Evolutionary conservation across 768 basidiomycete genomes (phyloP).

Genomic region (Serendipita sp.): DNA sequence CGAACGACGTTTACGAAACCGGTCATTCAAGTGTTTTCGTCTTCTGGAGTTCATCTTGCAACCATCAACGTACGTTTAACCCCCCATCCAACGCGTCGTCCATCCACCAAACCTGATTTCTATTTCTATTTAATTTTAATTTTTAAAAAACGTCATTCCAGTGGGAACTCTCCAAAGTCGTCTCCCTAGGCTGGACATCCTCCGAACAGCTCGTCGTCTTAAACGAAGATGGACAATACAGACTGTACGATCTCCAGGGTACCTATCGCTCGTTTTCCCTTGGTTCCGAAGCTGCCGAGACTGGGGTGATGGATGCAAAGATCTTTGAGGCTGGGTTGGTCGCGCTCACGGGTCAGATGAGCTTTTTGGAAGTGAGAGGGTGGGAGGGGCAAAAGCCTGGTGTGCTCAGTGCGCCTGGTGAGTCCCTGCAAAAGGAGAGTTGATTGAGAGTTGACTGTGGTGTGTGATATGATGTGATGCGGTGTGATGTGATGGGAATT

Average conservation of each 20-base stretch:
- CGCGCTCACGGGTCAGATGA: conserved; percentile 59
- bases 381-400: conserved; percentile 71
- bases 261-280: conserved; percentile 78
- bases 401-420: conserved; percentile 59
- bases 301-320: conserved; percentile 70
- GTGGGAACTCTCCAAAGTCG: conserved; percentile 84
- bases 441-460: too few species aligned
- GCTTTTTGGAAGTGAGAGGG: conserved; percentile 71
- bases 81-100: neutral
- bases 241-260: conserved; percentile 74
- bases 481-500: neutral
- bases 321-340: conserved; percentile 82
- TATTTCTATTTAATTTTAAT: too few species aligned
- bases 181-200: conserved; percentile 71
- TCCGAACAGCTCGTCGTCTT: conserved; percentile 71
- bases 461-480: too few species aligned
- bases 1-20: conserved; percentile 47
- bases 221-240: conserved; percentile 84
- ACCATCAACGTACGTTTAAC: conserved; percentile 45
- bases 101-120: too few species aligned
- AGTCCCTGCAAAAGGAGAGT: conserved; percentile 13
- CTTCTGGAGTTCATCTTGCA: conserved; percentile 59
- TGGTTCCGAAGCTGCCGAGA: conserved; percentile 64
- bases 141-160: too few species aligned
- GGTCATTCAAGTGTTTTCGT: conserved; percentile 77